phyloP scores from a whole-genome alignment of 106 monocot species.

The Hemerocallis citrina region DNA sequence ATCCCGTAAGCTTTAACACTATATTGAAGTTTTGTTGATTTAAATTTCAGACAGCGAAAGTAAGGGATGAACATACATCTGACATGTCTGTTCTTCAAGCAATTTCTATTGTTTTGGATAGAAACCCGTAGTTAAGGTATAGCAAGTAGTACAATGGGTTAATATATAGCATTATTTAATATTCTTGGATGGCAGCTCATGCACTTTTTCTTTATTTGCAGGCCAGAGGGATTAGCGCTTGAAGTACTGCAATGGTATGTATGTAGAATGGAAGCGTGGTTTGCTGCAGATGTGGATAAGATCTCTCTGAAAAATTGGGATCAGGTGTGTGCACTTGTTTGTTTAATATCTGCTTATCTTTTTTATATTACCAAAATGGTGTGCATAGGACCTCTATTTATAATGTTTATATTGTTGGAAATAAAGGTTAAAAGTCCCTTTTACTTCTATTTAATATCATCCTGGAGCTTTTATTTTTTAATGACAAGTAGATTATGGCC shows the following conservation, averaged over 20 bases:
- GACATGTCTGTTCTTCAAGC: constrained; percentile 92
- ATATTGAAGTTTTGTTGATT: constrained; percentile 3
- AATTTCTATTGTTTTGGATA: constrained; percentile 84
- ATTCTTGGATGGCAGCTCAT: background rate
- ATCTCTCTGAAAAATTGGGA: constrained; percentile 96
- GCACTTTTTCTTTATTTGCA: constrained; percentile 20
- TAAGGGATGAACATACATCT: constrained; percentile 55
- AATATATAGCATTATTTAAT: background rate
- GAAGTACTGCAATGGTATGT: constrained; percentile 95
- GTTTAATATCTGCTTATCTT: background rate
- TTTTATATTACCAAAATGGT: too few species aligned
- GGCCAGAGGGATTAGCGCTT: constrained; percentile 66
- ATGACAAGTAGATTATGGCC: too few species aligned
- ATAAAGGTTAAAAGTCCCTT: too few species aligned
- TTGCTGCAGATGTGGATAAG: constrained; percentile 81
- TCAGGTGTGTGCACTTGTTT: constrained; percentile 33
- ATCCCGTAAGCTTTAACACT: too few species aligned
- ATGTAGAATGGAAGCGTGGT: constrained; percentile 99
- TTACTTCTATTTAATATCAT: too few species aligned
- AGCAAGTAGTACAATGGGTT: background rate
- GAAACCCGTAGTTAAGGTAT: constrained; percentile 64
- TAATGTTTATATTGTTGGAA: too few species aligned
- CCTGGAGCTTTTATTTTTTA: too few species aligned
- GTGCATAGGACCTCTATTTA: too few species aligned
- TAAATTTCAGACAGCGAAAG: constrained; percentile 56